phyloP scores from a whole-genome alignment of 192 early-diverging fungal species.

The Coemansia sp. region DNA sequence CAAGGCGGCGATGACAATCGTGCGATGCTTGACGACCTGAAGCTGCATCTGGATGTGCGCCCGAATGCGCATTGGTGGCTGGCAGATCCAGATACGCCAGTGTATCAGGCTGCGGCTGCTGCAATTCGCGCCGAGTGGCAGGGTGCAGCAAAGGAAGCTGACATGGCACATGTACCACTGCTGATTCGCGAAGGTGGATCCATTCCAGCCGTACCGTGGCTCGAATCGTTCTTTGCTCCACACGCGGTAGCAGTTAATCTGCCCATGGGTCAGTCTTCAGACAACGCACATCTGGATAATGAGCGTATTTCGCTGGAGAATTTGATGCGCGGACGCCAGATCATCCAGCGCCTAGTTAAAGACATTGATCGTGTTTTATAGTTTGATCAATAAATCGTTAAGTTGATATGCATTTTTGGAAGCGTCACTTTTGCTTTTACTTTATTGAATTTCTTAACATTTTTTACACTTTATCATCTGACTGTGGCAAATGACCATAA shows the following conservation, averaged over 20 bases:
- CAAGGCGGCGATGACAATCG: slow-evolving; percentile 1
- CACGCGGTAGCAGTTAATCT: slow-evolving; percentile 68
- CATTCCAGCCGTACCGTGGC: slow-evolving; percentile 72
- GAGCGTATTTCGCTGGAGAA: slow-evolving; percentile 73
- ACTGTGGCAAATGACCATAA: slow-evolving; percentile 40
- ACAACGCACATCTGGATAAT: slow-evolving; percentile 76
- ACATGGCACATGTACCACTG: slow-evolving; percentile 53
- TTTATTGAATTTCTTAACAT: not conserved
- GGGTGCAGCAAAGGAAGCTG: slow-evolving; percentile 1
- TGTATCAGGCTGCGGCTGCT: slow-evolving; percentile 66
- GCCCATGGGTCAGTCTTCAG: slow-evolving; percentile 77
- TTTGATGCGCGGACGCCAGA: slow-evolving; percentile 63
- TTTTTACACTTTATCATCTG: not conserved
- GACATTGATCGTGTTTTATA: not conserved
- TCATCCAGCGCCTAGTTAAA: slow-evolving; percentile 58
- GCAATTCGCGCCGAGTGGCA: slow-evolving; percentile 58
- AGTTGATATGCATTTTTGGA: not conserved
- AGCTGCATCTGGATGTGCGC: slow-evolving; percentile 59
- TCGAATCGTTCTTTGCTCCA: slow-evolving; percentile 62
- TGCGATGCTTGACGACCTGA: slow-evolving; percentile 11
- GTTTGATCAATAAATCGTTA: not conserved
- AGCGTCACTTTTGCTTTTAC: not conserved
- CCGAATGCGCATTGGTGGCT: slow-evolving; percentile 76
- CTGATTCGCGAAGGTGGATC: slow-evolving; percentile 79
- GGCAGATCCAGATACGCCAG: slow-evolving; percentile 63